Evolutionary conservation across 257 asterid species (phyloP), one percentile per base, ranked within the genome.

Genomic region (Lycium ferocissimum): DNA sequence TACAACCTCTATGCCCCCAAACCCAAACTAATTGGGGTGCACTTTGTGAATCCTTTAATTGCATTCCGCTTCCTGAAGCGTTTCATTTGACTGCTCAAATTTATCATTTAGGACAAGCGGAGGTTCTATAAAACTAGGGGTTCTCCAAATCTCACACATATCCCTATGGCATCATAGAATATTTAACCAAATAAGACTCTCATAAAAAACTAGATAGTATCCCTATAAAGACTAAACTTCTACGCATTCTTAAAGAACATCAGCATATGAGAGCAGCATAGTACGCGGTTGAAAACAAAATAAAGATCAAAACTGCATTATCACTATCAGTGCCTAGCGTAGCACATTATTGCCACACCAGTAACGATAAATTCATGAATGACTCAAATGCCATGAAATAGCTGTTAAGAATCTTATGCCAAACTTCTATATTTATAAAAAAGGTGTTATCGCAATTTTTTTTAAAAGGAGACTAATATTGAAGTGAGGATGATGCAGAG

Each of bases 331-430:
- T 49, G 81, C 14, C 13, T 22, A 49, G 40, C 20, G n/a, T 75
- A 47, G 81, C 61, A 72, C 7, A n/a, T 59, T 59, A 9, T 18
- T n/a, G 67, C 12, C 43, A 22, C 61, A 20, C n/a, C n/a, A 6
- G 20, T 75, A 75, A 45, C 58, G 47, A 73, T 6, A 22, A 75
- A 47, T 38, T n/a, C 35, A 47, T 5, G 80, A 45, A 45, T 2
- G 38, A 18, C 38, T 72, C 18, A 14, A 69, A 75, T 49, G 81
- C 62, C 81, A 22, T 76, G 62, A 76, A 22, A 75, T 20, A 47
- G 20, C 6, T 75, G 81, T 75, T 45, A 69, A 37, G 76, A 38
- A 69, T 37, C 53, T 40, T 40, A 51, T 13, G 62, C 22, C 3
- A 75, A 75, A 20, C 7, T 49, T 49, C 62, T 75, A 20, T 13